Base-by-base conservation (phyloP, 2,329 filamentous ascomycete species). In the Ascochyta pisi region DNA sequence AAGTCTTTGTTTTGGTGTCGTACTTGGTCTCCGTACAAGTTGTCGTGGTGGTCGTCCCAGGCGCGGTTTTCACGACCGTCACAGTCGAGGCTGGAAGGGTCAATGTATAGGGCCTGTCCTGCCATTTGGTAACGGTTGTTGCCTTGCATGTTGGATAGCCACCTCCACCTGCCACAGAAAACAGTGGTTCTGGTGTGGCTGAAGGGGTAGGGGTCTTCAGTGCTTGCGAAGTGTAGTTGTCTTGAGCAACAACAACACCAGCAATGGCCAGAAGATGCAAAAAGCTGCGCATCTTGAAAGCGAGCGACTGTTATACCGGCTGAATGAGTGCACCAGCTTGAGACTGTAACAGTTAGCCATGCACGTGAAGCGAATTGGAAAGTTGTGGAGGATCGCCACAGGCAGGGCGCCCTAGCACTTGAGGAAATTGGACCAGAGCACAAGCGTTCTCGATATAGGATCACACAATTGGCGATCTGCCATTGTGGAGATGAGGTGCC, bases 251-350 rank as follows among this genome's bases (percentile, higher is more conserved):
- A 23, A 59, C 66, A 34, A 64, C 49, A 38, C 62, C 58, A 41
- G 58, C 60, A 47, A 71, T 48, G 33, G 62, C 70, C 57, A 74
- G 45, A 8, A 65, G 39, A 46, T 61, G 54, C 63, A 61, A 67
- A 50, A 67, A 27, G 39, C 50, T 59, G 42, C 62, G 70, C 73
- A 75, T 75, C 22, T 23, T 70, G 64, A 46, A 50, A 73, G 66
- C 59, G 67, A 70, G 48, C 50, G 69, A 66, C 61, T 65, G 64
- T 53, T 66, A 60, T 57, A 61, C 61, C 58, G 57, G 61, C 57
- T 62, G 59, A 69, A 64, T 53, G 62, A 73, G 48, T 63, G 65
- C 26, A 39, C 42, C 48, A 51, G 53, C 47, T 26, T 43, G 31
- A 27, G 22, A 39, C 47, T 56, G 43, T 31, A 16, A 51, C 22